These are phyloP conservation scores for Bolboschoenoplectus hybrid DNA, from an alignment of 202 grass and related monocot genomes.

Conservation along the genomic window DNA sequence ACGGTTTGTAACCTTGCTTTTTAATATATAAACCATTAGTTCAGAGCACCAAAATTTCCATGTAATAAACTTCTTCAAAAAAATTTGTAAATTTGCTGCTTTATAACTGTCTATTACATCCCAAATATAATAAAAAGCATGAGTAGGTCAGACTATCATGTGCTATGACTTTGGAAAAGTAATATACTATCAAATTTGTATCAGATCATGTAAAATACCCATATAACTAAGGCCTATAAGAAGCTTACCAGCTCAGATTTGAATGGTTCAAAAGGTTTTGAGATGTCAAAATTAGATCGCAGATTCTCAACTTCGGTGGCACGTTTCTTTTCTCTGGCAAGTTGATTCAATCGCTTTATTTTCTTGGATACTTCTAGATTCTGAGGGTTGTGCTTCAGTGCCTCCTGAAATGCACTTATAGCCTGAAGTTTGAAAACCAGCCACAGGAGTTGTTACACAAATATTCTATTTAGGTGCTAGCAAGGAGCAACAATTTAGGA, in stretches of 20 bases:
- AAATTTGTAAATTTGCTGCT: background rate
- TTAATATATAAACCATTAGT: background rate
- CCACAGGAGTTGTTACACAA: background rate
- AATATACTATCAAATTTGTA: conserved; percentile 6
- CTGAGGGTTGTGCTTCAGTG: conserved; percentile 88
- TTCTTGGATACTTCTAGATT: conserved; percentile 81
- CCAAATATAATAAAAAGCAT: no score
- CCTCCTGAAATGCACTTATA: conserved; percentile 73
- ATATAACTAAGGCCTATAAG: background rate
- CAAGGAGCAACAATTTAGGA: background rate
- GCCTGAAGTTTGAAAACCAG: conserved; percentile 50
- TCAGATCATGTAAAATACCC: background rate
- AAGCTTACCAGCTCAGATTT: conserved; percentile 81
- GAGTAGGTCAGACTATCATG: background rate
- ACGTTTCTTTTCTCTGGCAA: conserved; percentile 82
- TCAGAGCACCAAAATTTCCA: background rate
- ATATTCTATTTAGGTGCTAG: background rate
- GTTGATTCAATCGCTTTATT: conserved; percentile 82
- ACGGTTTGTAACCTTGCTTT: background rate
- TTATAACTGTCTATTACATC: no score
- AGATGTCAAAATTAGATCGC: conserved; percentile 66
- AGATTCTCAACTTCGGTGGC: conserved; percentile 66
- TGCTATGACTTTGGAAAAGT: background rate
- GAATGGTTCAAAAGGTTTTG: conserved; percentile 66
- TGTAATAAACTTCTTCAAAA: background rate